Percentiles rank a stretch among this genome's conserved stretches.
These are phyloP conservation scores for Coemansia sp. DNA, from an alignment of 192 early-diverging fungal species.

Conservation along the genomic window DNA sequence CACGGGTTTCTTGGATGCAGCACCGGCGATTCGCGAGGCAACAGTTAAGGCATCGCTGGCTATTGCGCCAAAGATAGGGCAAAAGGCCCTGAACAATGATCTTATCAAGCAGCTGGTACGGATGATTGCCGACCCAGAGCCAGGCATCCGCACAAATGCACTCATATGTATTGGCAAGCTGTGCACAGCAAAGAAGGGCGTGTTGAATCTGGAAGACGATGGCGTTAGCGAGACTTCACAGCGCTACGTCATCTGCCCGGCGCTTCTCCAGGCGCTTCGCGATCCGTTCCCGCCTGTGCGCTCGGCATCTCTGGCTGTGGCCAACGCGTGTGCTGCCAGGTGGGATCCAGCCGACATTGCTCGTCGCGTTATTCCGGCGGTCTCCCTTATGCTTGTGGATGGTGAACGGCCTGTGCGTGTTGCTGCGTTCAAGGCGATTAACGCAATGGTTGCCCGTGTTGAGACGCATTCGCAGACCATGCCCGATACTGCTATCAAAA, in stretches of 20 bases:
- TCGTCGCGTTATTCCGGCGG: slow-evolving; percentile 70
- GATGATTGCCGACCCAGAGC: slow-evolving; percentile 85
- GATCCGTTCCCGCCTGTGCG: slow-evolving; percentile 90
- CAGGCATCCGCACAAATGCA: slow-evolving; percentile 95
- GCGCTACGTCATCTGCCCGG: slow-evolving; percentile 78
- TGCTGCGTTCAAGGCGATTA: slow-evolving; percentile 79
- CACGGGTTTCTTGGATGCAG: slow-evolving; percentile 85
- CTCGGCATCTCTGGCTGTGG: slow-evolving; percentile 76
- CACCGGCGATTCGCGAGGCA: slow-evolving; percentile 88
- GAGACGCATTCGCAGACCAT: slow-evolving; percentile 70
- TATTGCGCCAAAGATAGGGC: slow-evolving; percentile 66
- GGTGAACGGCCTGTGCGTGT: slow-evolving; percentile 66
- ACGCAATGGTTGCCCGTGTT: slow-evolving; percentile 66
- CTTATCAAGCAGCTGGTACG: slow-evolving; percentile 86
- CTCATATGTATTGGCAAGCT: slow-evolving; percentile 96
- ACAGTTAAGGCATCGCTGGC: slow-evolving; percentile 84
- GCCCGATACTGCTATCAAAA: slow-evolving; percentile 62
- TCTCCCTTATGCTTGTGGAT: slow-evolving; percentile 53
- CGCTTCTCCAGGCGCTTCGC: slow-evolving; percentile 76
- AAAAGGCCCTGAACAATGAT: slow-evolving; percentile 66
- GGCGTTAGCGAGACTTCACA: slow-evolving; percentile 72
- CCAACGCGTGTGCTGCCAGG: slow-evolving; percentile 72
- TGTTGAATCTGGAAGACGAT: slow-evolving; percentile 24
- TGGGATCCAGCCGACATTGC: slow-evolving; percentile 70
- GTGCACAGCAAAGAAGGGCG: slow-evolving; percentile 59